Conservation (phyloP, 1,139 yeast genomes). For the Diutina ranongensis region DNA sequence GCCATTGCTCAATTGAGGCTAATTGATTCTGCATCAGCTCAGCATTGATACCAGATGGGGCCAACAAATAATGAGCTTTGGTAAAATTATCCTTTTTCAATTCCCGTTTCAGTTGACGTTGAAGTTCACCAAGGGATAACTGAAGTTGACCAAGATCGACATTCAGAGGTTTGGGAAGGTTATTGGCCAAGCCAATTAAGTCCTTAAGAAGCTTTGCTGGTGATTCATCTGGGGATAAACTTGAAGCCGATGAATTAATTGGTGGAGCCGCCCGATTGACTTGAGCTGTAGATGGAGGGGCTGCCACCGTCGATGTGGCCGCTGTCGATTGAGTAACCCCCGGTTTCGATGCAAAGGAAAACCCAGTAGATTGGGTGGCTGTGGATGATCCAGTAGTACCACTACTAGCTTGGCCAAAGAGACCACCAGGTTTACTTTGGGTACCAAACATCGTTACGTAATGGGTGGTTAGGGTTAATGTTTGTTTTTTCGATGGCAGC, state of each 20-base stretch:
- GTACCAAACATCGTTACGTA: background rate
- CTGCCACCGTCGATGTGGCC: background rate
- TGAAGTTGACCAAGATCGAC: slow-evolving; percentile 63
- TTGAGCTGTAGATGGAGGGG: background rate
- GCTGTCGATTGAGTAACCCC: background rate
- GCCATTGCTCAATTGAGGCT: slow-evolving; percentile 24
- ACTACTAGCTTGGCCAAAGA: background rate
- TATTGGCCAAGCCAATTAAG: slow-evolving; percentile 57
- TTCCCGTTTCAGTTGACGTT: slow-evolving; percentile 54
- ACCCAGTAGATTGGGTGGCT: slow-evolving; percentile 1
- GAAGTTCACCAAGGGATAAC: slow-evolving; percentile 67
- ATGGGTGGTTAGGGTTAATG: background rate
- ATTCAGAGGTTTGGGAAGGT: slow-evolving; percentile 49
- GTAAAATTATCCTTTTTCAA: slow-evolving; percentile 36
- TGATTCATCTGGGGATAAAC: background rate
- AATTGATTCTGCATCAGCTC: slow-evolving; percentile 74
- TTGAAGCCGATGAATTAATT: background rate
- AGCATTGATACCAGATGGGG: slow-evolving; percentile 82
- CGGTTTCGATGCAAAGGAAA: background rate
- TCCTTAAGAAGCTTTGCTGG: slow-evolving; percentile 37
- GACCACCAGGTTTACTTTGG: background rate
- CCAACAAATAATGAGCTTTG: slow-evolving; percentile 82
- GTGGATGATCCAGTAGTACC: background rate
- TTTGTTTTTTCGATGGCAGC: background rate
- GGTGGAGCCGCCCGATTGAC: background rate